Conservation (phyloP, 805 yeast genomes). For the Metschnikowia kofuensis region DNA sequence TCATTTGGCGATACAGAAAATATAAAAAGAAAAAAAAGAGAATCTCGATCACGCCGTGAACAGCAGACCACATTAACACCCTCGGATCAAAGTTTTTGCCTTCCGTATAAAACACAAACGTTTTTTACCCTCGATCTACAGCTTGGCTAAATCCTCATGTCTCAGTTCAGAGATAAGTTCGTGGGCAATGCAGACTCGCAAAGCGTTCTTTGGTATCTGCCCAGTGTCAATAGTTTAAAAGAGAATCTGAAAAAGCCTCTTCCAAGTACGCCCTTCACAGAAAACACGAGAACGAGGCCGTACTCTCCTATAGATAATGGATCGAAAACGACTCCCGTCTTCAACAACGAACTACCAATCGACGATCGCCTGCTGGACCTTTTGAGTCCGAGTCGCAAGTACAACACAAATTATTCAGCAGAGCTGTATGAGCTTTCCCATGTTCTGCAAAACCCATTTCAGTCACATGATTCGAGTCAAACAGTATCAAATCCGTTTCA, state of each 20-base stretch:
- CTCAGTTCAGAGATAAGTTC: neutral
- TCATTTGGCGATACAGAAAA: too few relatives aligned
- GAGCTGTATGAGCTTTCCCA: conserved; percentile 15
- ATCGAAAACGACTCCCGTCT: too few relatives aligned
- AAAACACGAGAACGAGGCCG: conserved; percentile 2
- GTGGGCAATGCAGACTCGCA: neutral
- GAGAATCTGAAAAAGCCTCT: neutral
- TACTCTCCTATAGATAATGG: conserved; percentile 5
- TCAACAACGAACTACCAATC: neutral
- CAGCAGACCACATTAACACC: neutral
- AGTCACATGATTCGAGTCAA: neutral
- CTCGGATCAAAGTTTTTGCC: neutral
- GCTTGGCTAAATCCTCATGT: neutral
- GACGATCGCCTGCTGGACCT: neutral
- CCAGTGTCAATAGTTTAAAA: neutral
- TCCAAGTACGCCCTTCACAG: neutral
- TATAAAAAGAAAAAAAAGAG: too few relatives aligned
- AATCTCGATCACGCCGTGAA: too few relatives aligned
- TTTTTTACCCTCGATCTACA: neutral
- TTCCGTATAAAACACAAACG: neutral
- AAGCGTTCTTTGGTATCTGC: neutral
- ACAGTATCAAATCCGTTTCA: conserved; percentile 4
- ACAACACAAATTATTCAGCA: neutral
- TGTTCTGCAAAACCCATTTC: conserved; percentile 7
- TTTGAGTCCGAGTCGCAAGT: neutral